phyloP scores from a whole-genome alignment of 495 filamentous ascomycete genomes.

The Penicillium silybi region DNA sequence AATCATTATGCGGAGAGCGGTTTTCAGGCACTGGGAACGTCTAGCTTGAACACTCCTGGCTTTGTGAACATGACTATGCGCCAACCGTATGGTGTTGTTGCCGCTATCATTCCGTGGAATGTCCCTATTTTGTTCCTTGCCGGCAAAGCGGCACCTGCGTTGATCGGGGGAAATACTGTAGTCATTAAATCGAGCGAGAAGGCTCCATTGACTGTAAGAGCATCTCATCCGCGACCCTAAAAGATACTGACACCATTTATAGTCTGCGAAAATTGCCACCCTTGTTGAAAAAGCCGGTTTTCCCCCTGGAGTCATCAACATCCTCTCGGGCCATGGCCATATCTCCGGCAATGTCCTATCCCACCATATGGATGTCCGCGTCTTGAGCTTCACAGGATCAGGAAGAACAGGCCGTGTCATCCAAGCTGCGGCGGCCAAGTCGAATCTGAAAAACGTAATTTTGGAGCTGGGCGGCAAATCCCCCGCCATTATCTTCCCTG shows the following conservation, averaged over 20 bases:
- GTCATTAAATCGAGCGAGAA: slow-evolving; percentile 56
- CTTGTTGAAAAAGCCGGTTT: slow-evolving; percentile 4
- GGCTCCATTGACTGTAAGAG: slow-evolving; percentile 48
- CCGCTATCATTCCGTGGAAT: slow-evolving; percentile 36
- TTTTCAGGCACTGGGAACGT: slow-evolving; percentile 33
- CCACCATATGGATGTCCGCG: slow-evolving; percentile 69
- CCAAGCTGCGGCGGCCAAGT: slow-evolving; percentile 28
- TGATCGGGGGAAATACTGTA: slow-evolving; percentile 55
- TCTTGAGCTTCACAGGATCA: slow-evolving; percentile 39
- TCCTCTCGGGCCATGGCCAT: slow-evolving; percentile 40
- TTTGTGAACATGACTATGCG: slow-evolving; percentile 43
- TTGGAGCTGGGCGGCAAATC: slow-evolving; percentile 41
- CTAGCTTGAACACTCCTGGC: slow-evolving; percentile 56
- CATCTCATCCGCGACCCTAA: background rate
- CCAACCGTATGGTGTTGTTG: slow-evolving; percentile 34
- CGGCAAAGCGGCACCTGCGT: slow-evolving; percentile 52
- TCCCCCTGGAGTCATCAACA: slow-evolving; percentile 4
- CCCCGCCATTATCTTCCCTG: slow-evolving; percentile 36
- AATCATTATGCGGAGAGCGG: slow-evolving; percentile 23
- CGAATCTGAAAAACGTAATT: slow-evolving; percentile 43
- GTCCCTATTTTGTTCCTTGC: slow-evolving; percentile 24
- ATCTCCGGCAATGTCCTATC: slow-evolving; percentile 76
- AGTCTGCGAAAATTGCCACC: slow-evolving; percentile 4
- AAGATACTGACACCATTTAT: background rate
- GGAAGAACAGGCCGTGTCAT: slow-evolving; percentile 17